Conservation (phyloP, 2,329 filamentous ascomycete species). For the Beauveria asiatica region DNA sequence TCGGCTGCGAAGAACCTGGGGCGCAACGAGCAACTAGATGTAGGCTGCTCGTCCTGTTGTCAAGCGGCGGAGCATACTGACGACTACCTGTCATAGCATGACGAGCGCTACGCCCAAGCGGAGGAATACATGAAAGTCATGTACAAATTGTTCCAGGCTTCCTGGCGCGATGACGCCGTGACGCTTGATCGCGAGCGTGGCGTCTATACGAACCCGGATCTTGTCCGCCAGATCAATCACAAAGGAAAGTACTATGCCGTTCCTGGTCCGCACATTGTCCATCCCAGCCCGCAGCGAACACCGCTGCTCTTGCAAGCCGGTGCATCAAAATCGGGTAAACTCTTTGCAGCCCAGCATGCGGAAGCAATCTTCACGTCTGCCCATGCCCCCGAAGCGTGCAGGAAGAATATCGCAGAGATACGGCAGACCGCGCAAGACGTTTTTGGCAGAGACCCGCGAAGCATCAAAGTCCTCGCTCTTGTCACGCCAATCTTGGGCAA, state of each 20-base stretch:
- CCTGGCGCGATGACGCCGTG: conserved; percentile 54
- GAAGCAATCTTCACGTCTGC: conserved; percentile 56
- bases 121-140: conserved; percentile 52
- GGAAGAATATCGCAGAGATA: conserved; percentile 49
- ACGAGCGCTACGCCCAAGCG: conserved; percentile 47
- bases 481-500: conserved; percentile 49
- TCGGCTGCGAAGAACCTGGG: conserved; percentile 57
- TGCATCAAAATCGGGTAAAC: conserved; percentile 49
- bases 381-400: conserved; percentile 45
- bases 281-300: conserved; percentile 54
- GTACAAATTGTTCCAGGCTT: conserved; percentile 50
- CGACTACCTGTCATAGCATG: conserved; percentile 16
- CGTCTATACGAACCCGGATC: conserved; percentile 34
- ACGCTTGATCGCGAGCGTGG: conserved; percentile 43
- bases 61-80: background rate
- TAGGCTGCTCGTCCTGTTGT: background rate
- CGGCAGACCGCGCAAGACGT: conserved; percentile 38
- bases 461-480: conserved; percentile 53
- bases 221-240: conserved; percentile 55
- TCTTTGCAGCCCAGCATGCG: conserved; percentile 54
- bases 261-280: conserved; percentile 50
- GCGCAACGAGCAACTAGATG: conserved; percentile 40
- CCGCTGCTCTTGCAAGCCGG: conserved; percentile 58
- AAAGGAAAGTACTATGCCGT: conserved; percentile 50
- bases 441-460: conserved; percentile 42